These are phyloP conservation scores for Mycena belliarum DNA, from an alignment of 768 basidiomycete species.

Conservation along the genomic window DNA sequence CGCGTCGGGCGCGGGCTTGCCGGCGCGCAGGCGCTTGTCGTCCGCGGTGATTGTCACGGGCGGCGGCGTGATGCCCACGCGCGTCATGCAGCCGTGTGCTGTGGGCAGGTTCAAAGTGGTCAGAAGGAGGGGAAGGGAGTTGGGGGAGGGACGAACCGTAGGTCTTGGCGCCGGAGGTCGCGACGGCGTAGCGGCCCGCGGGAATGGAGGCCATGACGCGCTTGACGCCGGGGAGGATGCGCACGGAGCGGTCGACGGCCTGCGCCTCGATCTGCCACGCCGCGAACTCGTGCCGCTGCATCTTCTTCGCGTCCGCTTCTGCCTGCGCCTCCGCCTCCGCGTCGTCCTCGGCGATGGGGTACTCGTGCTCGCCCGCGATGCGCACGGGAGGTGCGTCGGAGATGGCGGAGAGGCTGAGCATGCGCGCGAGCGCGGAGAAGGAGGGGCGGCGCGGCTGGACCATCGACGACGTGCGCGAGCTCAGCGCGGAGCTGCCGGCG, in stretches of 20 bases:
- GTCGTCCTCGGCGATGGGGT: not conserved
- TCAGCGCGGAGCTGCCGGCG: not conserved
- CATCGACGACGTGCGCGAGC: not conserved
- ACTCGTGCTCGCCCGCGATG: not conserved
- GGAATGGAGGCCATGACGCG: slow-evolving; percentile 66
- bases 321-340: not conserved
- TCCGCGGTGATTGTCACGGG: slow-evolving; percentile 73
- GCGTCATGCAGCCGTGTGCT: slow-evolving; percentile 68
- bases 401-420: not conserved
- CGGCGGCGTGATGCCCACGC: slow-evolving; percentile 69
- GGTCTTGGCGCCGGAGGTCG: slow-evolving; percentile 73
- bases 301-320: not conserved
- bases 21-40: slow-evolving; percentile 60
- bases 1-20: slow-evolving; percentile 55
- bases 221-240: slow-evolving; percentile 70
- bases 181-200: slow-evolving; percentile 66
- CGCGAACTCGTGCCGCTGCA: slow-evolving; percentile 29
- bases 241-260: slow-evolving; percentile 58
- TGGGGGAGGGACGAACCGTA: slow-evolving; percentile 44
- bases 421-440: not conserved
- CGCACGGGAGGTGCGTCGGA: not conserved
- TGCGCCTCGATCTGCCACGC: slow-evolving; percentile 61
- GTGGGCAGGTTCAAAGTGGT: not conserved
- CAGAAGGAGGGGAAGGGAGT: not conserved
- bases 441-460: not conserved